Evolutionary conservation across 2,329 filamentous ascomycete species (phyloP), one percentile per base, ranked within the genome.

Genomic region (Ophiosphaerella narmari): DNA sequence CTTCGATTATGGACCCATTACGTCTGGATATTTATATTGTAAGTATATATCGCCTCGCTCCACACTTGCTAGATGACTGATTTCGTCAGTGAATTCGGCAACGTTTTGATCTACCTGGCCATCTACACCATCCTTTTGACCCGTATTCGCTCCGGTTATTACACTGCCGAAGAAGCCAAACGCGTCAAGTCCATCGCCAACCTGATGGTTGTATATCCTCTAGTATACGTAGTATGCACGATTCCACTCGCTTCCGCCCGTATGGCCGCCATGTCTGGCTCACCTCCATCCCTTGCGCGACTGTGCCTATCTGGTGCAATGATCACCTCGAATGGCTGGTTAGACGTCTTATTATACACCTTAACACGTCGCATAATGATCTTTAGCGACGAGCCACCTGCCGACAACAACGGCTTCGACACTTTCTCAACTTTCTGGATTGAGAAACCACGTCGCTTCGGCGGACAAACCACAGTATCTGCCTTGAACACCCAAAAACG

Each of bases 201-300:
- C 7, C 84, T 88, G 54, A 83, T 83, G 80, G 74, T 88, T 26
- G 77, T 87, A 7, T 90, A 90, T 52, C 87, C 87, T 0, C 63
- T 86, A 57, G 85, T 89, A 55, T 89, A 89, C 66, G 78, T 88
- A 6, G 60, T 87, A n/a, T 87, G 86, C 64, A 89, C 86, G 0
- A 77, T 86, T 0, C 87, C 87, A 0, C 76, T 90, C 0, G 85
- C 86, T 4, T 77, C 82, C 0, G 84, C 85, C 12, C 82, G 86
- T 51, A 85, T 89, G 62, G 80, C 81, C 13, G 80, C 79, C 16
- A 86, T 89, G 81, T 78, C 81, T 0, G 81, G 82, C 1, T 71
- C 75, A 8, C 71, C 74, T 18, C 73, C 75, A 13, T 74, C 74
- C 16, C 63, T 71, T 3, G 74, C 75, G 13, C 78, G 78, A 52